Evolutionary conservation across 2,329 filamentous ascomycete species (phyloP).

Genomic region (Epichloe hybrida): DNA sequence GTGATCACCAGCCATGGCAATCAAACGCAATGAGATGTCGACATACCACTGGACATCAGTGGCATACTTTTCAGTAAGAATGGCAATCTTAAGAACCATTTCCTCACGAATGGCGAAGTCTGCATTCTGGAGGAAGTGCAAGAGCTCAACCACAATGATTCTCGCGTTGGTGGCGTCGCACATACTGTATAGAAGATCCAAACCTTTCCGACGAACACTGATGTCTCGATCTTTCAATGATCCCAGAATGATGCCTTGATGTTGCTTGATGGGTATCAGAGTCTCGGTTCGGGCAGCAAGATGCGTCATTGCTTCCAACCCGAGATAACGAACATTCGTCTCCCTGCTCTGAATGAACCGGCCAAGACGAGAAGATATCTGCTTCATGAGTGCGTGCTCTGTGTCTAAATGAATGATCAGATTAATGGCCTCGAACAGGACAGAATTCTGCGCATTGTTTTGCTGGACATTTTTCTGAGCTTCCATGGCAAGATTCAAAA

Average conservation of each 20-base stretch:
- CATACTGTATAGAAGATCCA: constrained; percentile 98
- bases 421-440: constrained; percentile 96
- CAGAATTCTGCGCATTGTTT: constrained; percentile 96
- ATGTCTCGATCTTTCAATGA: constrained; percentile 93
- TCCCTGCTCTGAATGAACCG: constrained; percentile 95
- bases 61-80: constrained; percentile 95
- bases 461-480: constrained; percentile 97
- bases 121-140: constrained; percentile 89
- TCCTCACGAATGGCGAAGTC: constrained; percentile 97
- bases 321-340: constrained; percentile 93
- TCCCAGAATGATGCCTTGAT: constrained; percentile 89
- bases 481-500: constrained; percentile 82
- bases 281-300: constrained; percentile 87
- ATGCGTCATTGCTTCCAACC: constrained; percentile 96
- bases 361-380: constrained; percentile 80
- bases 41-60: constrained; percentile 99
- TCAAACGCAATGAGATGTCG: constrained; percentile 85
- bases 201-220: constrained; percentile 85
- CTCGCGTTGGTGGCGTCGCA: constrained; percentile 92
- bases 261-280: constrained; percentile 92
- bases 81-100: constrained; percentile 98
- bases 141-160: constrained; percentile 81
- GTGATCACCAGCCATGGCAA: constrained; percentile 94
- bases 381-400: constrained; percentile 87
- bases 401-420: constrained; percentile 95